Conservation (phyloP, 768 basidiomycete genomes). For the Russula dissimulans region DNA sequence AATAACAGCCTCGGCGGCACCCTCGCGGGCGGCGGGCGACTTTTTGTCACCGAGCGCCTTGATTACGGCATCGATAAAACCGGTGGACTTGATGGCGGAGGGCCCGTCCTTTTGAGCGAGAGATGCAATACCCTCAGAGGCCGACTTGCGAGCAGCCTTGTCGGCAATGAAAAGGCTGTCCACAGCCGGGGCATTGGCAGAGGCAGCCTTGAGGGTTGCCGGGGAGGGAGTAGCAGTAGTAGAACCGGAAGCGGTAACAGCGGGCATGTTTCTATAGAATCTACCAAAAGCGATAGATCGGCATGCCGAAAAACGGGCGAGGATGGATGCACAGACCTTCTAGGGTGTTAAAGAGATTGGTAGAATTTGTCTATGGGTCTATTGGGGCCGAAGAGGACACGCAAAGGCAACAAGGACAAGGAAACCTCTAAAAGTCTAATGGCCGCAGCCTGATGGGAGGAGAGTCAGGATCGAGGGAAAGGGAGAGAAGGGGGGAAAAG, state of each 20-base stretch:
- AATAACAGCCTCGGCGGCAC: constrained; percentile 64
- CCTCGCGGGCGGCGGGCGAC: constrained; percentile 84
- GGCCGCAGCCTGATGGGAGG: constrained; percentile 33
- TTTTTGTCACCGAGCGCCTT: constrained; percentile 95
- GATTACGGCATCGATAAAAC: constrained; percentile 62
- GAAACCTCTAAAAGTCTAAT: constrained; percentile 54
- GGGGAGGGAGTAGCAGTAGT: constrained; percentile 52
- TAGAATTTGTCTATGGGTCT: constrained; percentile 26
- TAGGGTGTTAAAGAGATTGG: constrained; percentile 28
- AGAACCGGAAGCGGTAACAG: constrained; percentile 56
- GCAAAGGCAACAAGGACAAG: constrained; percentile 48
- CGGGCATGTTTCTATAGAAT: constrained; percentile 60
- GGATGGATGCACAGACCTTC: constrained; percentile 31
- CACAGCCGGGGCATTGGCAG: constrained; percentile 37
- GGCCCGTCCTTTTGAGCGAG: constrained; percentile 80
- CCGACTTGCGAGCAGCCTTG: constrained; percentile 69
- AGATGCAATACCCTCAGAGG: constrained; percentile 60
- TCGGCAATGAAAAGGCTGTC: constrained; percentile 75
- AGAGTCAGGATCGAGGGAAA: not conserved
- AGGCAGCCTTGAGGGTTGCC: constrained; percentile 59
- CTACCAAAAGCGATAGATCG: constrained; percentile 26
- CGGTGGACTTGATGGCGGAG: constrained; percentile 57
- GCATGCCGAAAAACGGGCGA: not conserved
- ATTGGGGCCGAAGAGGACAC: constrained; percentile 31
- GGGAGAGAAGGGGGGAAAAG: constrained; percentile 8